Evolutionary conservation across 116 monocot genomes (phyloP), one percentile per base, ranked within the genome.

Genomic region (Phalaenopsis hybrid): DNA sequence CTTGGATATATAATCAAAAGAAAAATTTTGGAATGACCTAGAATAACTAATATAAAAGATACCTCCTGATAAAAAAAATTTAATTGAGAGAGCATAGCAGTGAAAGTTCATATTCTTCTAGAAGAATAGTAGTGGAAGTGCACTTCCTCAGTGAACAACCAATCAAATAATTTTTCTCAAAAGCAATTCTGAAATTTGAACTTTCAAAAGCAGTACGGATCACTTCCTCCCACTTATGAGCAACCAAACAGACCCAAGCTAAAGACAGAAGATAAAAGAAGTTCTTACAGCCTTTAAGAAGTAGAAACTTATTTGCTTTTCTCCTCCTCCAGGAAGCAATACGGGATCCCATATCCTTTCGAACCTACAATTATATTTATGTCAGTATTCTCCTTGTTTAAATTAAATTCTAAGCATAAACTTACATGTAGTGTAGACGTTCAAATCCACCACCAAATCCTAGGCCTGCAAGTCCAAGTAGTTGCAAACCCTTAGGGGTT

Each of bases 301-400:
- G 78, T 80, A 92, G n/a, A 87, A 85, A 81, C 94, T 96, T 16
- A 96, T 94, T 21, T 55, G 83, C 79, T 90, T 97, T 34, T 88
- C 73, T 46, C 87, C 73, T 46, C 87, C 90, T 61, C 90, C 91
- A 28, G 89, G 84, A 77, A 94, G 87, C 78, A 97, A 82, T 65
- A 89, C 63, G 44, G 94, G 94, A 87, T 97, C 97, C 97, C 97
- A 94, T 20, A 91, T 89, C 69, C 92, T 89, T 80, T 97, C 97
- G 80, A 97, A 82, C 91, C 97, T 97, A 84, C 41, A 3, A 80
- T 67, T 46, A 81, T 76, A 79, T 15, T 79, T 44, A 57, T 28
- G 52, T 57, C 17, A 74, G 55, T 34, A 4, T 43, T 34, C 52
- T 28, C 16, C 20, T 72, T 20, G 23, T 68, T 70, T 78, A 78